These are phyloP conservation scores for Pseudogymnoascus destructans DNA, from an alignment of 2,329 filamentous ascomycete genomes.

Conservation along the genomic window DNA sequence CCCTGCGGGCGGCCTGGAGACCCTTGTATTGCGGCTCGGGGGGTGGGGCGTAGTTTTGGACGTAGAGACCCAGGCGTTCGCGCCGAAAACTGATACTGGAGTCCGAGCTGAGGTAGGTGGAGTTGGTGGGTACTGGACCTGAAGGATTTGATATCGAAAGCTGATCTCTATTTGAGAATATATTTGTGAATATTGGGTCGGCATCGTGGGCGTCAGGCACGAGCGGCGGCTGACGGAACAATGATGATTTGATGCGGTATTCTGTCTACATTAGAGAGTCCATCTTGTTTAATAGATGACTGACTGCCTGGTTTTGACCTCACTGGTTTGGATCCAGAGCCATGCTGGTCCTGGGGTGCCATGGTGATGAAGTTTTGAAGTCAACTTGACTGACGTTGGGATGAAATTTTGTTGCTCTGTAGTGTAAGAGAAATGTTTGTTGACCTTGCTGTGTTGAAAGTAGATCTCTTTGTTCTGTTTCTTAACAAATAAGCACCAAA, in stretches of 20 bases:
- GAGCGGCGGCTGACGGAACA: neutral
- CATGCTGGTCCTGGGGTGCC: neutral
- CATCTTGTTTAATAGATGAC: neutral
- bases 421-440: neutral
- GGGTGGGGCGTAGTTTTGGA: neutral
- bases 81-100: constrained; percentile 1
- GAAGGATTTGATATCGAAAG: neutral
- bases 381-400: neutral
- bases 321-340: neutral
- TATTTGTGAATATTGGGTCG: neutral
- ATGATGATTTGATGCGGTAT: neutral
- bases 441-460: neutral
- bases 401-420: neutral
- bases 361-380: neutral
- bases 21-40: neutral
- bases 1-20: neutral
- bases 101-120: neutral
- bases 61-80: neutral
- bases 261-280: neutral
- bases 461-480: neutral
- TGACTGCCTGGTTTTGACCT: neutral
- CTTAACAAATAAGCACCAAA: neutral
- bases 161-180: neutral
- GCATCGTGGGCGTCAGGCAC: neutral
- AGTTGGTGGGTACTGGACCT: neutral